These are phyloP conservation scores for Anthracocystis panici-leucophaei DNA, from an alignment of 1,284 basidiomycete genomes.

Conservation along the genomic window DNA sequence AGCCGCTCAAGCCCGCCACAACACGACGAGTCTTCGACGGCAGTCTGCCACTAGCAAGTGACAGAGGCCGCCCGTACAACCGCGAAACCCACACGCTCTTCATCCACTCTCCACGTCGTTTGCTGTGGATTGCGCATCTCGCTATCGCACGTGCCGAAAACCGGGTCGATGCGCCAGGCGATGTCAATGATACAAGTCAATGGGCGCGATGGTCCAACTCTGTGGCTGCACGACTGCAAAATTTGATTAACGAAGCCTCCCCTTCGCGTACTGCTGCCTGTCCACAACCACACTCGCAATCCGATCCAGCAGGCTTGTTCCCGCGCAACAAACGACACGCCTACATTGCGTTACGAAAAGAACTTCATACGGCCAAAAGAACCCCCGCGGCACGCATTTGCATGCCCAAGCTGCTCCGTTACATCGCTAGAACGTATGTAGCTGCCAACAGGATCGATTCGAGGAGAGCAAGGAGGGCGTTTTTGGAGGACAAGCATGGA, in stretches of 20 bases:
- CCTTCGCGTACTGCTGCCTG: not conserved
- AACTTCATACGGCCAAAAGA: slow-evolving; percentile 12
- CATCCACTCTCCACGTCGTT: slow-evolving; percentile 15
- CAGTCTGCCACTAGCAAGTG: slow-evolving; percentile 12
- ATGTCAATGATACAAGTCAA: not conserved
- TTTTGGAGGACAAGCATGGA: slow-evolving; percentile 15
- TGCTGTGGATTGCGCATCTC: slow-evolving; percentile 24
- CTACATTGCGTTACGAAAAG: slow-evolving; percentile 27
- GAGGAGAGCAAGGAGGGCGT: not conserved
- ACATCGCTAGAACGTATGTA: slow-evolving; percentile 7
- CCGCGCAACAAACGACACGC: slow-evolving; percentile 19
- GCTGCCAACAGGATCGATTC: not conserved
- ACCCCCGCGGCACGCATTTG: slow-evolving; percentile 13
- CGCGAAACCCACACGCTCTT: slow-evolving; percentile 38
- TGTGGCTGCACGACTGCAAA: slow-evolving; percentile 10
- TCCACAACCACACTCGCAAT: slow-evolving; percentile 10
- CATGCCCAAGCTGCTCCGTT: slow-evolving; percentile 16
- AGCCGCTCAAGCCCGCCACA: too few relatives aligned
- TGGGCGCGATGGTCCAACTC: slow-evolving; percentile 34
- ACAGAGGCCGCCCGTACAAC: slow-evolving; percentile 10
- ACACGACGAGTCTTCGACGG: slow-evolving; percentile 1
- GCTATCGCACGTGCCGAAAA: slow-evolving; percentile 12
- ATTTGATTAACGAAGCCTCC: not conserved
- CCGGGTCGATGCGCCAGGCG: not conserved
- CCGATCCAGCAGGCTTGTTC: slow-evolving; percentile 25